Conservation (phyloP, 225 moss, liverwort and hornwort genomes). For the Physcomitrium patens region DNA sequence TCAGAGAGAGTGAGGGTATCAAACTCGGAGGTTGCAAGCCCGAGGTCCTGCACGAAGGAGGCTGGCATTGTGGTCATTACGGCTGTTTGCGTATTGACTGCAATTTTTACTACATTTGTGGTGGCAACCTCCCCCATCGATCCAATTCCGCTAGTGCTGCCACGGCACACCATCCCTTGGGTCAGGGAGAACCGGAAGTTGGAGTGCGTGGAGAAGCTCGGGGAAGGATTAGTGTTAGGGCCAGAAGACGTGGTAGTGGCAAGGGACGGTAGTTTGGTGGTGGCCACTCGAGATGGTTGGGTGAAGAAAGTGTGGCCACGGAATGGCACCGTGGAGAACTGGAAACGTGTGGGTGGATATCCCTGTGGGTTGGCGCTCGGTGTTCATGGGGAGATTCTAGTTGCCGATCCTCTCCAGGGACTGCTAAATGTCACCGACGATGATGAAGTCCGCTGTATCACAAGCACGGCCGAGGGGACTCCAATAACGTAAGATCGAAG, state of each 20-base stretch:
- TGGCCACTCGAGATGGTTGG: constrained; percentile 53
- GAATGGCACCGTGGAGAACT: constrained; percentile 52
- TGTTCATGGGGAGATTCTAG: constrained; percentile 43
- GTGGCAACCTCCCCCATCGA: constrained; percentile 46
- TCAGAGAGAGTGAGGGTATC: constrained; percentile 1
- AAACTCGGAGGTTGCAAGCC: neutral
- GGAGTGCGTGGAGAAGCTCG: constrained; percentile 49
- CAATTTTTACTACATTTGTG: constrained; percentile 28
- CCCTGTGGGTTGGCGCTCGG: constrained; percentile 51
- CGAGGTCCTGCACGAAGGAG: neutral
- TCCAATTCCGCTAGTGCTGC: constrained; percentile 34
- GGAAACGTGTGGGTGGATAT: constrained; percentile 41
- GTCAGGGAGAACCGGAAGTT: constrained; percentile 15
- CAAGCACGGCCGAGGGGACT: constrained; percentile 32
- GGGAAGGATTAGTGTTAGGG: constrained; percentile 35
- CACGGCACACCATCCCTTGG: constrained; percentile 14
- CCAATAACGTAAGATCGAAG: constrained; percentile 33
- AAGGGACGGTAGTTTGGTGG: constrained; percentile 33
- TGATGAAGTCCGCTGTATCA: constrained; percentile 35
- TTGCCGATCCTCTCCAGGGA: constrained; percentile 54
- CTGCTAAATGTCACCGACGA: constrained; percentile 49
- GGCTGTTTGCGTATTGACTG: constrained; percentile 9
- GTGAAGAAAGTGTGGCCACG: constrained; percentile 50
- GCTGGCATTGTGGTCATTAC: neutral
- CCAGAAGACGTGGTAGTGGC: constrained; percentile 45